Evolutionary conservation across 2,329 filamentous ascomycete genomes (phyloP).

Genomic region (Paracamarosporium sp.): DNA sequence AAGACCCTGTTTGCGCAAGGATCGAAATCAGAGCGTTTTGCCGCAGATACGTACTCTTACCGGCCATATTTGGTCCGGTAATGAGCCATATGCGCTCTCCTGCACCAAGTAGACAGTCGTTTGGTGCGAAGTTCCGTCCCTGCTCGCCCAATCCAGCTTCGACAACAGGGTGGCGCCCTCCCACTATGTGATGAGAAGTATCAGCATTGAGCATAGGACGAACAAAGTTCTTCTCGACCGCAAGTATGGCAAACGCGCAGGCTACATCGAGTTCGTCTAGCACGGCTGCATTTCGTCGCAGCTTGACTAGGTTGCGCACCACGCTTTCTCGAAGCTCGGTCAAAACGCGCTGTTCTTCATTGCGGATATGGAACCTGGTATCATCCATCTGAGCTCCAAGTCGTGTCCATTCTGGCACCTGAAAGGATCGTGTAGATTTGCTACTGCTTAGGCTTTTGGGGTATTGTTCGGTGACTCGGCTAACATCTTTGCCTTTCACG

Average conservation of each 20-base stretch:
- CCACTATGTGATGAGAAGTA: slow-evolving; percentile 76
- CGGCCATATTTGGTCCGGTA: slow-evolving; percentile 95
- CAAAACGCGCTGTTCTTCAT: slow-evolving; percentile 85
- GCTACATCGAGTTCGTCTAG: slow-evolving; percentile 93
- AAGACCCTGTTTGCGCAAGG: slow-evolving; percentile 89
- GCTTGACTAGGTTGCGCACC: slow-evolving; percentile 79
- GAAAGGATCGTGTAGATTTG: slow-evolving; percentile 84
- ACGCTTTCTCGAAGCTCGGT: slow-evolving; percentile 75
- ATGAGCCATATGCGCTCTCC: slow-evolving; percentile 73
- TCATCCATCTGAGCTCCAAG: slow-evolving; percentile 83
- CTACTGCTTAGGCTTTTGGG: slow-evolving; percentile 73
- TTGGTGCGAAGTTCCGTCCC: slow-evolving; percentile 81
- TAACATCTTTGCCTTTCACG: slow-evolving; percentile 77
- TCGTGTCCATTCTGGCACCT: slow-evolving; percentile 81
- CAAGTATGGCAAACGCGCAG: slow-evolving; percentile 82
- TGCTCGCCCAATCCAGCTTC: slow-evolving; percentile 80
- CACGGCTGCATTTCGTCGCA: slow-evolving; percentile 88
- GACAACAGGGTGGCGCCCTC: slow-evolving; percentile 90
- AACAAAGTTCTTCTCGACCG: slow-evolving; percentile 73
- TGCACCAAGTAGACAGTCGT: slow-evolving; percentile 85
- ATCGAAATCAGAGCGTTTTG: slow-evolving; percentile 96
- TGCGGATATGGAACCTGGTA: slow-evolving; percentile 75
- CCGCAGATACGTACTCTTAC: slow-evolving; percentile 93
- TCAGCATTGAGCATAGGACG: slow-evolving; percentile 73
- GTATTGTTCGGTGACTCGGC: slow-evolving; percentile 45